A percentile compares a stretch with the other conserved stretches of the same genome.
Conservation (phyloP, 2,329 filamentous ascomycete genomes). For the Dothiorella sarmentorum region DNA sequence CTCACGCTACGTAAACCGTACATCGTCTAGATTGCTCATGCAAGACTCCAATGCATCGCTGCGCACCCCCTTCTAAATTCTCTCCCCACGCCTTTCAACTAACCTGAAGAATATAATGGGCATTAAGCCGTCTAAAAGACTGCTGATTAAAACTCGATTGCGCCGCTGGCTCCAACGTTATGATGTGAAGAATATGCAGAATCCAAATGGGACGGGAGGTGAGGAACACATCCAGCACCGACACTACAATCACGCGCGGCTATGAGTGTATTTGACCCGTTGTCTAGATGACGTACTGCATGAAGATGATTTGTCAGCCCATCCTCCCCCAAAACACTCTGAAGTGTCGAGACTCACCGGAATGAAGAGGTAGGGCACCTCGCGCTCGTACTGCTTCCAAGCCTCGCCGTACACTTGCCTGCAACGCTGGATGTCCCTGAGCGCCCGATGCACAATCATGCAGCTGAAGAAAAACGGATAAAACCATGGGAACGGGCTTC, state of each 20-base stretch:
- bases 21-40: background rate
- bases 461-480: slow-evolving; percentile 75
- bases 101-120: slow-evolving; percentile 1
- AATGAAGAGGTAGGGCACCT: slow-evolving; percentile 82
- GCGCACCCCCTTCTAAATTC: background rate
- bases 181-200: background rate
- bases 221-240: background rate
- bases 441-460: slow-evolving; percentile 78
- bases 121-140: slow-evolving; percentile 3
- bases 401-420: slow-evolving; percentile 75
- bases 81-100: background rate
- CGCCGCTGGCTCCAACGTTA: background rate
- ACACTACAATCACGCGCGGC: background rate
- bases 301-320: background rate
- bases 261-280: background rate
- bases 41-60: background rate
- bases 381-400: slow-evolving; percentile 76
- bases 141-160: slow-evolving; percentile 10
- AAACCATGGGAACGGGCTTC: slow-evolving; percentile 83
- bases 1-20: too few species aligned
- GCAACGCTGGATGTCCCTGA: slow-evolving; percentile 72
- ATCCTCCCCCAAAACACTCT: too few species aligned
- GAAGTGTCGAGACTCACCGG: too few species aligned
- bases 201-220: too few species aligned
- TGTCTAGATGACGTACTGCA: slow-evolving; percentile 17